These are phyloP conservation scores for Juglanconis juglandina DNA, from an alignment of 2,329 filamentous ascomycete genomes.

Conservation along the genomic window DNA sequence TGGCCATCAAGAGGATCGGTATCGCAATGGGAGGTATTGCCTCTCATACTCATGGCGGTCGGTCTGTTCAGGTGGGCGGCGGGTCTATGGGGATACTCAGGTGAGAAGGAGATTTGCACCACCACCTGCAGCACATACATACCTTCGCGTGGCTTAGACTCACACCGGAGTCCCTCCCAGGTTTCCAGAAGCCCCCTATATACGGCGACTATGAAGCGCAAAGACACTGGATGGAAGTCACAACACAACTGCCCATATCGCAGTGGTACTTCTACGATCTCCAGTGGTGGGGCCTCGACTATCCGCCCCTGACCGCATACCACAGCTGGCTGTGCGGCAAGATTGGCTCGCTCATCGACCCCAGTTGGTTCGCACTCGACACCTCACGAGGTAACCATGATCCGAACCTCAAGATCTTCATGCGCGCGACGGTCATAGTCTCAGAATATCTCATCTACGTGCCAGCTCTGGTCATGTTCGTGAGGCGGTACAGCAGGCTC, in stretches of 20 bases:
- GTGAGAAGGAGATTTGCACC: conserved; percentile 40
- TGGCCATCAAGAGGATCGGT: conserved; percentile 82
- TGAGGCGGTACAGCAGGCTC: conserved; percentile 73
- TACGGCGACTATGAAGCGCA: conserved; percentile 98
- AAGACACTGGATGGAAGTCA: conserved; percentile 98
- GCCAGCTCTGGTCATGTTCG: conserved; percentile 80
- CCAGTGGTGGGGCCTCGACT: conserved; percentile 96
- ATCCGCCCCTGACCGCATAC: conserved; percentile 95
- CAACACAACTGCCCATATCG: conserved; percentile 79
- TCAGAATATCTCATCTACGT: conserved; percentile 91
- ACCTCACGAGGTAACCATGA: conserved; percentile 80
- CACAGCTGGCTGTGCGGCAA: conserved; percentile 94
- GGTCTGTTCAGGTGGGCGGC: conserved; percentile 92
- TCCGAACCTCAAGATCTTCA: conserved; percentile 81
- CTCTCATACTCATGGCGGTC: conserved; percentile 82
- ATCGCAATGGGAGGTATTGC: conserved; percentile 90
- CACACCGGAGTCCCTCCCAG: conserved; percentile 37
- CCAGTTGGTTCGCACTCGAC: conserved; percentile 82
- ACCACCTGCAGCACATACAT: not conserved
- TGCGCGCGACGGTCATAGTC: conserved; percentile 86
- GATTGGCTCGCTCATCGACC: conserved; percentile 75
- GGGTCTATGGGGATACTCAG: conserved; percentile 92
- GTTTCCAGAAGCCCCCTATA: conserved; percentile 79
- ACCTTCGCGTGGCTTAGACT: not conserved
- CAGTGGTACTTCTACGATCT: conserved; percentile 98